Percentiles rank a stretch among this genome's conserved stretches.
phyloP scores from a whole-genome alignment of 805 yeast genomes.

The Tetrapisispora arboricola region DNA sequence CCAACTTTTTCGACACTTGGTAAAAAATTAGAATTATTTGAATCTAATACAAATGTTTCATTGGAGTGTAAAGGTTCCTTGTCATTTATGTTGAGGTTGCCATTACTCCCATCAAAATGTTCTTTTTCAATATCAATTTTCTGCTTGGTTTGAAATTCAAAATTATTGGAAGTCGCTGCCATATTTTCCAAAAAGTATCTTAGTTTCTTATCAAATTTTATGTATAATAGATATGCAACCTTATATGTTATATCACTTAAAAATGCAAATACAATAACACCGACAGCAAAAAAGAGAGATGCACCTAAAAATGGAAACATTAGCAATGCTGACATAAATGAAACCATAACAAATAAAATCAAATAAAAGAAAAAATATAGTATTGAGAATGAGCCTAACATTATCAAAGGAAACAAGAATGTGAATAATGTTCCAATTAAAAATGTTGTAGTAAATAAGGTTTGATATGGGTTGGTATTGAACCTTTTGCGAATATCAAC shows the following conservation, averaged over 20 bases:
- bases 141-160: neutral
- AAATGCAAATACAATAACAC: constrained; percentile 22
- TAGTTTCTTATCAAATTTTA: constrained; percentile 10
- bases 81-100: too few species aligned
- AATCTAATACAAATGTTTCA: neutral
- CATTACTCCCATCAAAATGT: too few species aligned
- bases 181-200: constrained; percentile 2
- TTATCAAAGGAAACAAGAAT: neutral
- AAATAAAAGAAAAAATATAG: constrained; percentile 17
- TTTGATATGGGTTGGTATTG: constrained; percentile 15
- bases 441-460: constrained; percentile 8
- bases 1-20: neutral
- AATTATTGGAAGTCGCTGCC: neutral
- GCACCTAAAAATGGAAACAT: constrained; percentile 21
- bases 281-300: constrained; percentile 23
- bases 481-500: constrained; percentile 7
- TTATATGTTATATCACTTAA: constrained; percentile 22
- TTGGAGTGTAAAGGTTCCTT: too few species aligned
- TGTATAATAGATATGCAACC: constrained; percentile 18
- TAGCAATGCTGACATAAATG: constrained; percentile 16
- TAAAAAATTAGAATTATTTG: neutral
- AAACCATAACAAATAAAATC: constrained; percentile 14
- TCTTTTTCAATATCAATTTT: neutral
- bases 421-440: neutral
- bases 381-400: constrained; percentile 18